Evolutionary conservation across 78 protist genomes (phyloP).

Genomic region (Dictyostelium capitatum): DNA sequence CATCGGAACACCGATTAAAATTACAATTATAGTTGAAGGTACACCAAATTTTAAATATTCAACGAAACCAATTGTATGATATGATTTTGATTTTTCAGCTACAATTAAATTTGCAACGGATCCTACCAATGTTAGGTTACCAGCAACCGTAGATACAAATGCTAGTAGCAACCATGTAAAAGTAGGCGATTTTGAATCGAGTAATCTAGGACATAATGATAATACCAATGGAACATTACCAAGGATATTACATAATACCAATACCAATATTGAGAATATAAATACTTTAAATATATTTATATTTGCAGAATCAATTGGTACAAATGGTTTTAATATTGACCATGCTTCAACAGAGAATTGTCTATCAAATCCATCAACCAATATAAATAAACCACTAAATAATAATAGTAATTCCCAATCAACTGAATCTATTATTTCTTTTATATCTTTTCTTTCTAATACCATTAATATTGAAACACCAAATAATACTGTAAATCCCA

Average conservation of each 20-base stretch:
- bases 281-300: slow-evolving; percentile 2
- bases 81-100: slow-evolving; percentile 34
- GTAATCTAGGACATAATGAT: slow-evolving; percentile 28
- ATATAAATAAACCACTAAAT: slow-evolving; percentile 41
- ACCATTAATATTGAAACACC: slow-evolving; percentile 44
- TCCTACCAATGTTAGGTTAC: slow-evolving; percentile 50
- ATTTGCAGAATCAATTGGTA: neutral
- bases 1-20: slow-evolving; percentile 41
- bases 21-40: slow-evolving; percentile 44
- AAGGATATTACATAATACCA: slow-evolving; percentile 19
- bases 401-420: slow-evolving; percentile 61
- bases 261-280: slow-evolving; percentile 10
- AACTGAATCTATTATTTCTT: neutral
- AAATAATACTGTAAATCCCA: slow-evolving; percentile 54
- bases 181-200: slow-evolving; percentile 1
- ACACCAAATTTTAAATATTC: slow-evolving; percentile 60
- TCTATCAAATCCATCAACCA: slow-evolving; percentile 70
- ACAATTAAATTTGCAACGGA: slow-evolving; percentile 46
- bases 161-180: slow-evolving; percentile 56
- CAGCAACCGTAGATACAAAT: slow-evolving; percentile 56
- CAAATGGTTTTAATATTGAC: slow-evolving; percentile 6
- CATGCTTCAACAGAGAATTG: slow-evolving; percentile 44
- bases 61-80: slow-evolving; percentile 31
- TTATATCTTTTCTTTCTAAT: slow-evolving; percentile 33
- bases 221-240: slow-evolving; percentile 63